Percentiles rank a stretch among this genome's conserved stretches.
These are phyloP conservation scores for Talaromyces sp. DNA, from an alignment of 2,329 filamentous ascomycete genomes.

Conservation along the genomic window DNA sequence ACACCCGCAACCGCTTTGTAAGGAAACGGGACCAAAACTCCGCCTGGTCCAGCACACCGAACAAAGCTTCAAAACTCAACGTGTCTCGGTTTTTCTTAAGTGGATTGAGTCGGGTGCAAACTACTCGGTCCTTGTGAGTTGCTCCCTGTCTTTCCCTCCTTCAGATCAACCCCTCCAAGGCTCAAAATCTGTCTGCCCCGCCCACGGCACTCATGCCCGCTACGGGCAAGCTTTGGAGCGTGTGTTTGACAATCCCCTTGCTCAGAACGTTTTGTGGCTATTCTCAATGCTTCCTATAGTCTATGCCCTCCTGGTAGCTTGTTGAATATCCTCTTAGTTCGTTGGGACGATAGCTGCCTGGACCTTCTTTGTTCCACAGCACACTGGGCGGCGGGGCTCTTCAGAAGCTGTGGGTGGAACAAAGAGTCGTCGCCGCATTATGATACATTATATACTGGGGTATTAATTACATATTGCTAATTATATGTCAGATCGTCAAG, in stretches of 20 bases:
- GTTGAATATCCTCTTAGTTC: conserved; percentile 15
- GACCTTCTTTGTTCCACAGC: neutral
- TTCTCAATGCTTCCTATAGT: neutral
- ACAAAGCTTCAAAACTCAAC: conserved; percentile 23
- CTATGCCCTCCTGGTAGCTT: conserved; percentile 8
- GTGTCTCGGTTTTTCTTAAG: conserved; percentile 31
- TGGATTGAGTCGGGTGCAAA: conserved; percentile 32
- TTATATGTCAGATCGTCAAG: conserved; percentile 20
- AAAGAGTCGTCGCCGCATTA: neutral
- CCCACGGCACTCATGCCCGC: conserved; percentile 15
- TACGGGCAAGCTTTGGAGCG: conserved; percentile 6
- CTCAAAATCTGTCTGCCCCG: conserved; percentile 22
- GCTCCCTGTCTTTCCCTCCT: neutral
- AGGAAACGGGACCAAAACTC: conserved; percentile 31
- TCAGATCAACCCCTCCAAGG: neutral
- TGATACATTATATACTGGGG: neutral
- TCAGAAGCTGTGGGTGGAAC: conserved; percentile 1
- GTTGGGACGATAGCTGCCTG: neutral
- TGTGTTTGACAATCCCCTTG: conserved; percentile 7
- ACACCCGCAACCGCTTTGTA: conserved; percentile 24
- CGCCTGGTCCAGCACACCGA: conserved; percentile 24
- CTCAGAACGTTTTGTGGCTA: neutral
- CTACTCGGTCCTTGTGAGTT: conserved; percentile 35
- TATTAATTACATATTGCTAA: neutral
- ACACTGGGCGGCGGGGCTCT: neutral